Percentiles rank a stretch among this genome's conserved stretches.
Evolutionary conservation across 768 basidiomycete genomes (phyloP).

Genomic region (Calocera cornea): DNA sequence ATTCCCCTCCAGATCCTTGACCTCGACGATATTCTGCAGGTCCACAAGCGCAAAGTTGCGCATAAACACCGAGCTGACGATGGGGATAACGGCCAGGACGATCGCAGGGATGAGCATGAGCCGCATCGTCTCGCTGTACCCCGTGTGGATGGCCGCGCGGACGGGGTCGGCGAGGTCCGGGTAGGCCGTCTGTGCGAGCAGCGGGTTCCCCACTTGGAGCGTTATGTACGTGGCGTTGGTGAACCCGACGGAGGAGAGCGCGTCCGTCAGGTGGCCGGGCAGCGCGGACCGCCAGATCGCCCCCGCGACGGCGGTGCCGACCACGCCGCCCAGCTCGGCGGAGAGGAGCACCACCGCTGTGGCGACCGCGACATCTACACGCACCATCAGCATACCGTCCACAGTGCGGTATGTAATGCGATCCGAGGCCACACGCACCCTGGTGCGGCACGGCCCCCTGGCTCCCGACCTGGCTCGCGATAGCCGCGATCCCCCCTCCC

Average conservation of each 20-base stretch:
- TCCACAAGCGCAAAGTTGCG: constrained; percentile 56
- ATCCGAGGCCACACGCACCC: not conserved
- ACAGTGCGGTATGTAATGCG: constrained; percentile 11
- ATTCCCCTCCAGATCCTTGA: not conserved
- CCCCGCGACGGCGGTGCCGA: constrained; percentile 56
- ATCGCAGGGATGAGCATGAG: constrained; percentile 42
- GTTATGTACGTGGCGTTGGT: constrained; percentile 43
- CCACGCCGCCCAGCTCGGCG: constrained; percentile 54
- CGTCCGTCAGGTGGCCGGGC: constrained; percentile 40
- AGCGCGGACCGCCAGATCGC: constrained; percentile 53
- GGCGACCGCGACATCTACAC: constrained; percentile 46
- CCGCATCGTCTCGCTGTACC: constrained; percentile 14
- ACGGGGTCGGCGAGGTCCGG: constrained; percentile 40
- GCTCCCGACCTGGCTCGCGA: constrained; percentile 43
- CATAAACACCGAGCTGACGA: constrained; percentile 45
- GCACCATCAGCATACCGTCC: constrained; percentile 9
- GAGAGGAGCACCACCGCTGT: constrained; percentile 54
- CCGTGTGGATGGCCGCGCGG: constrained; percentile 45
- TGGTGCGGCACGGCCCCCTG: constrained; percentile 52
- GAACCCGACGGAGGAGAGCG: constrained; percentile 35
- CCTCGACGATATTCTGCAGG: constrained; percentile 55
- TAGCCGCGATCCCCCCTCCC: constrained; percentile 56
- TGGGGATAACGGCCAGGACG: constrained; percentile 41
- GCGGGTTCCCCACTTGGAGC: constrained; percentile 18
- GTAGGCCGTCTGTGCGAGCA: constrained; percentile 5